These are phyloP conservation scores for Neopestalotiopsis sp. DNA, from an alignment of 2,329 filamentous ascomycete genomes.

Conservation along the genomic window DNA sequence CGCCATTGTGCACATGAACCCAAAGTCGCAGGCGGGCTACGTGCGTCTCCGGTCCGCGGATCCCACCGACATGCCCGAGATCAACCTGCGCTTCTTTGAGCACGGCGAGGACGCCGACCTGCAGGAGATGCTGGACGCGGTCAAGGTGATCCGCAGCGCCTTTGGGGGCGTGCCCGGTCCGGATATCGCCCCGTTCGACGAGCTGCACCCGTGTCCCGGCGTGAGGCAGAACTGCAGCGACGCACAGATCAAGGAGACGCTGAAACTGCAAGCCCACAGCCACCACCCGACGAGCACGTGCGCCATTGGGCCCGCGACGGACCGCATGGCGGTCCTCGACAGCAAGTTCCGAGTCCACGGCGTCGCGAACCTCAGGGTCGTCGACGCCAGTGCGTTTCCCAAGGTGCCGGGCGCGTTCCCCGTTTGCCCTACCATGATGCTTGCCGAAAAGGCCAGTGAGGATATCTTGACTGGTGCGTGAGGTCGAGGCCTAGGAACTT, in stretches of 20 bases:
- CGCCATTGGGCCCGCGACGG: conserved; percentile 43
- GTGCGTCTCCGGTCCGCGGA: conserved; percentile 65
- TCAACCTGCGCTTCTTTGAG: conserved; percentile 67
- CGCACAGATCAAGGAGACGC: conserved; percentile 27
- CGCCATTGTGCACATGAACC: conserved; percentile 46
- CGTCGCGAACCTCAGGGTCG: conserved; percentile 54
- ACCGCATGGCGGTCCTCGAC: conserved; percentile 57
- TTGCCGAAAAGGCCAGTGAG: conserved; percentile 24
- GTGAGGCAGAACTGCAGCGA: conserved; percentile 23
- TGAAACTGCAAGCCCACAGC: conserved; percentile 28
- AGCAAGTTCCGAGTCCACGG: conserved; percentile 55
- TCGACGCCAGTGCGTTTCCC: conserved; percentile 58
- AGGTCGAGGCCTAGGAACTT: neutral
- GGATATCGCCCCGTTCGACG: conserved; percentile 38
- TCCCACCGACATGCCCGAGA: conserved; percentile 66
- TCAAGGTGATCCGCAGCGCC: conserved; percentile 50
- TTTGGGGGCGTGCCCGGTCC: conserved; percentile 36
- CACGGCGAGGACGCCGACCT: conserved; percentile 45
- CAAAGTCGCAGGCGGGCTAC: conserved; percentile 62
- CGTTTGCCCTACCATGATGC: conserved; percentile 23
- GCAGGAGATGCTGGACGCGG: conserved; percentile 31
- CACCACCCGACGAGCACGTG: conserved; percentile 29
- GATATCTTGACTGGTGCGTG: conserved; percentile 21
- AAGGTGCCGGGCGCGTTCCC: conserved; percentile 44
- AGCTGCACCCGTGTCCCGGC: conserved; percentile 27